Base-by-base conservation (phyloP, 306 rosid species). In the Sophora flavescens region DNA sequence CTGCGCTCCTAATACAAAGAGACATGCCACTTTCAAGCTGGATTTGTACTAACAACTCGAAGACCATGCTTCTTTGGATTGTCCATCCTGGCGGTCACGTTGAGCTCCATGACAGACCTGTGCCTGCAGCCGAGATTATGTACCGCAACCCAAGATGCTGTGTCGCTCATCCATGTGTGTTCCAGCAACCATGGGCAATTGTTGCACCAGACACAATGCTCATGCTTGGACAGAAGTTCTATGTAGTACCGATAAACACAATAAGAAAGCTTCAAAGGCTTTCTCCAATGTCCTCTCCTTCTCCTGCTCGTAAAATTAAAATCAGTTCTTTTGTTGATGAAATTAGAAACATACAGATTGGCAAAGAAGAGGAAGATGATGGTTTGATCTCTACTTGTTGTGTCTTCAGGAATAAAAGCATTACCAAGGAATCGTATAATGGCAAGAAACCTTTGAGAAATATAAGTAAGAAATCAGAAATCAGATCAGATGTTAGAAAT, bases 161-260 rank as follows among this genome's bases (percentile, higher is more conserved):
- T 12, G 81, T 92, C 1, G 80, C 91, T 0, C 69, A 86, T 77
- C 96, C 96, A 0, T 63, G 82, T 6, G 87, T 89, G 56, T 89
- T 87, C 78, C 84, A 84, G 82, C 86, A 86, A 64, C 95, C 96
- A 39, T 86, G 90, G 96, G 93, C 88, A n/a, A 68, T 89, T 57
- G 89, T 91, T 68, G 83, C 63, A 26, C 91, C 95, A 14, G 90
- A 93, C 35, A 80, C 89, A n/a, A 70, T 67, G 79, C 87, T 93
- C 52, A 53, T 65, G 85, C 84, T 80, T 35, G 93, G 91, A 52
- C 74, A 88, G 53, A 93, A 89, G 74, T 93, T 65, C 88, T 86
- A 91, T 50, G 84, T 89, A 7, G 90, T 93, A 11, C 95, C 96
- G 5, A 50, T 59, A 9, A 84, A 78, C 81, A 84, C 85, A 2